Conservation (phyloP, 192 early-diverging fungal species). For the Coemansia sp. region DNA sequence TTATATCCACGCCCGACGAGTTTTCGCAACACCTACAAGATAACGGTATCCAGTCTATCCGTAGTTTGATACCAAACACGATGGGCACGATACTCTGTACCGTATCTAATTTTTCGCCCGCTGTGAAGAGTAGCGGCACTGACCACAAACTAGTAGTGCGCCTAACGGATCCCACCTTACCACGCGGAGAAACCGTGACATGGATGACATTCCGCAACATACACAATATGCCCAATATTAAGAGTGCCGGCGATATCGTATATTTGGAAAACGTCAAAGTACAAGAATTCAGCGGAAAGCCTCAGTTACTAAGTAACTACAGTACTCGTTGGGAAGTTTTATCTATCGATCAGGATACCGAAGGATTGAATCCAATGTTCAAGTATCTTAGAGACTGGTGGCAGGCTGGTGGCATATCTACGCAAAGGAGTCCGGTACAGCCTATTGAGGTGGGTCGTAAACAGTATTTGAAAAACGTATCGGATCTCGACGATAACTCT, state of each 20-base stretch:
- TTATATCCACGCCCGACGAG: background rate
- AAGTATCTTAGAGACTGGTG: conserved; percentile 26
- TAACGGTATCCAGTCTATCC: background rate
- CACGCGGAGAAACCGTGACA: background rate
- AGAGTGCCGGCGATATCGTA: conserved; percentile 23
- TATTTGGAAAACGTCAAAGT: conserved; percentile 21
- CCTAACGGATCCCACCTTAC: conserved; percentile 20
- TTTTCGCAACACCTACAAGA: background rate
- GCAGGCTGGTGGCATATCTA: background rate
- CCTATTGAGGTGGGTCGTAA: too few species aligned
- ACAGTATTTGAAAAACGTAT: conserved; percentile 9
- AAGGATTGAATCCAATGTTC: conserved; percentile 9
- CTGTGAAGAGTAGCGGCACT: background rate
- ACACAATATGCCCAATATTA: conserved; percentile 21
- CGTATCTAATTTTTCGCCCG: background rate
- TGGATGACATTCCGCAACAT: conserved; percentile 13
- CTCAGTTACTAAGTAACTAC: conserved; percentile 12
- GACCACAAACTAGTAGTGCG: conserved; percentile 19
- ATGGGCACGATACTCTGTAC: background rate
- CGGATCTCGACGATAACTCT: conserved; percentile 1
- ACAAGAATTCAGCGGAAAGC: background rate
- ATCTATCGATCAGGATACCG: background rate
- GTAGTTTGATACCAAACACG: background rate
- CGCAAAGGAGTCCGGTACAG: too few species aligned
- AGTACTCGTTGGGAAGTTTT: conserved; percentile 20